These are phyloP conservation scores for Leccinum variicolor DNA, from an alignment of 768 basidiomycete genomes.

Conservation along the genomic window DNA sequence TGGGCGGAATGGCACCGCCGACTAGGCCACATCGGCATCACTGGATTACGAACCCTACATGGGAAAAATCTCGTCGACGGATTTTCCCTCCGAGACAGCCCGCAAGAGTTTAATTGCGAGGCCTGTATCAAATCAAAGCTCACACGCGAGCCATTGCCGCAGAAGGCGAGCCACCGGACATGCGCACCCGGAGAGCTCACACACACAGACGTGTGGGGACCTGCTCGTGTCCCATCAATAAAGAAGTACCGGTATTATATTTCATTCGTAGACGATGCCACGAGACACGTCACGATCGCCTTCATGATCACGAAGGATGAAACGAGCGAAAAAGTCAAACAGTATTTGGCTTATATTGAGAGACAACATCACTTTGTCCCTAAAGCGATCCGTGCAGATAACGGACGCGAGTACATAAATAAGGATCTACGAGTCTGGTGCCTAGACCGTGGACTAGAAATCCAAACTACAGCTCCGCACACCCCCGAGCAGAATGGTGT, in stretches of 20 bases:
- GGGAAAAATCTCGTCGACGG: not conserved
- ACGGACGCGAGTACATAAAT: not conserved
- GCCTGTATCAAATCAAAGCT: not conserved
- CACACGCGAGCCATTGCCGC: not conserved
- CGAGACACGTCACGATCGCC: not conserved
- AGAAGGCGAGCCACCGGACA: not conserved
- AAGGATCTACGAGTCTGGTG: not conserved
- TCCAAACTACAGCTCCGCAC: not conserved
- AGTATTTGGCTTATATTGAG: not conserved
- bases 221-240: not conserved
- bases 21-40: not conserved
- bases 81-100: not conserved
- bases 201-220: not conserved
- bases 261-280: not conserved
- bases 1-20: not conserved
- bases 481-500: not conserved
- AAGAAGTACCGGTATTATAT: not conserved
- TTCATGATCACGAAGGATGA: not conserved
- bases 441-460: not conserved
- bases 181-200: not conserved
- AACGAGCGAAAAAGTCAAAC: not conserved
- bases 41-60: not conserved
- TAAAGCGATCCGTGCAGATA: not conserved
- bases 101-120: not conserved
- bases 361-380: not conserved